A percentile compares a stretch with the other conserved stretches of the same genome.
Conservation (phyloP, 805 yeast genomes). For the Cyberlindnera euphorbiiphila region DNA sequence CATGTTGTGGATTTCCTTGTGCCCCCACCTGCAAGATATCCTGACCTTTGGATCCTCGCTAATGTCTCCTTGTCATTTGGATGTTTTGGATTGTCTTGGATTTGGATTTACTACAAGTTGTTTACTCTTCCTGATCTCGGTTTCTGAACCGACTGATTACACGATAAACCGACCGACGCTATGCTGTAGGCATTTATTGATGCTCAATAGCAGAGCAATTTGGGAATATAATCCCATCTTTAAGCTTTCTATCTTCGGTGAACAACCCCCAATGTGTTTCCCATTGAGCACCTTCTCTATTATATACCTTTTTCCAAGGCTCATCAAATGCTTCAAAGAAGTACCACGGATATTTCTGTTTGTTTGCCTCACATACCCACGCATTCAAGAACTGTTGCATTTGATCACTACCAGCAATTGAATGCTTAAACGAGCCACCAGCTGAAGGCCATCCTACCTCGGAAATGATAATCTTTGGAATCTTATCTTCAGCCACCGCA, state of each 20-base stretch:
- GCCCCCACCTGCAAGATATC: conserved; percentile 56
- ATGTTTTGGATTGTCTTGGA: conserved; percentile 69
- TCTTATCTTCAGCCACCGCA: conserved; percentile 19
- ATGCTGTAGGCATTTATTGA: too few relatives aligned
- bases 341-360: conserved; percentile 44
- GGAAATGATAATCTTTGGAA: conserved; percentile 41
- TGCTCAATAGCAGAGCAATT: too few relatives aligned
- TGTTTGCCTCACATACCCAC: conserved; percentile 47
- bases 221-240: conserved; percentile 41
- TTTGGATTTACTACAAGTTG: conserved; percentile 72
- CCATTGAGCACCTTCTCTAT: conserved; percentile 48
- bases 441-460: conserved; percentile 73
- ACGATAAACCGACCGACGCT: too few relatives aligned
- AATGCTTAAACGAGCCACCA: conserved; percentile 47
- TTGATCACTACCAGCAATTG: conserved; percentile 44
- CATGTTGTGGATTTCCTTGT: conserved; percentile 51
- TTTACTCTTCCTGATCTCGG: conserved; percentile 32
- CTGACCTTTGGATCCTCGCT: conserved; percentile 82
- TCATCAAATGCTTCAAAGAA: conserved; percentile 72
- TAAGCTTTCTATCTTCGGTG: conserved; percentile 43
- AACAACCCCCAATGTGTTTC: conserved; percentile 74
- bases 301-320: conserved; percentile 60
- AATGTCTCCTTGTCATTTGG: conserved; percentile 73
- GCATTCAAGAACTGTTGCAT: conserved; percentile 45
- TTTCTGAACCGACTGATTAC: too few relatives aligned